Base-by-base conservation (phyloP, 2,329 filamentous ascomycete genomes). In the Talaromyces sp. region DNA sequence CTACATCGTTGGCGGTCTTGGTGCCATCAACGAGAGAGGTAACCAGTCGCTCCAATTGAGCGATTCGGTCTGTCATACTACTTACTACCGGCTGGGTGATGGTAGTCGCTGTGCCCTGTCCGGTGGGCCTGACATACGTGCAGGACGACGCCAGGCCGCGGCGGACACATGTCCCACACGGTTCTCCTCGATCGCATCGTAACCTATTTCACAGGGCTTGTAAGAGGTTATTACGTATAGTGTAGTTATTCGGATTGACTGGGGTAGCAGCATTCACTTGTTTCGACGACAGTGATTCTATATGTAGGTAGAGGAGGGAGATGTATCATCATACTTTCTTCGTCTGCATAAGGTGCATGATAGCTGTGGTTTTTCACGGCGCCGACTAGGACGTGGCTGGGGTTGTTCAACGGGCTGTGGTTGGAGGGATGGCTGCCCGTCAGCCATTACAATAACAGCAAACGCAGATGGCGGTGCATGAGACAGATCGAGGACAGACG, bases 141-240 rank as follows among this genome's bases (percentile, higher is more conserved):
- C 53, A 56, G 31, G 53, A 56, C 21, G 28, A 33, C 19, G 41
- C 43, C 21, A 56, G 41, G 33, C 53, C 53, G n/a, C 53, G 53
- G 19, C 53, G 40, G 9, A 39, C 40, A 37, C 53, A 56, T 28
- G 53, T 48, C 2, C 40, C 40, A 37, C 53, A 56, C 10, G 53
- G 53, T 28, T 56, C 31, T n/a, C 43, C 15, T 48, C 53, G 43
- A 11, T 56, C 53, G 31, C 53, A 56, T 48, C 53, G 40, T 31
- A 56, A 22, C 33, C 53, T 56, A 19, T 48, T 7, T 19, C 25
- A 17, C 10, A 2, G 11, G 10, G 10, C 11, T 35, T 31, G 43
- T 46, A 7, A 46, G 43, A 17, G 13, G 9, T 17, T 8, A 15
- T 33, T 10, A 11, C 11, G 8, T 3, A 33, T 31, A 19, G 22